Percentiles rank a stretch among this genome's conserved stretches.
These are phyloP conservation scores for Fusarium nygamai DNA, from an alignment of 2,329 filamentous ascomycete species.

Conservation along the genomic window DNA sequence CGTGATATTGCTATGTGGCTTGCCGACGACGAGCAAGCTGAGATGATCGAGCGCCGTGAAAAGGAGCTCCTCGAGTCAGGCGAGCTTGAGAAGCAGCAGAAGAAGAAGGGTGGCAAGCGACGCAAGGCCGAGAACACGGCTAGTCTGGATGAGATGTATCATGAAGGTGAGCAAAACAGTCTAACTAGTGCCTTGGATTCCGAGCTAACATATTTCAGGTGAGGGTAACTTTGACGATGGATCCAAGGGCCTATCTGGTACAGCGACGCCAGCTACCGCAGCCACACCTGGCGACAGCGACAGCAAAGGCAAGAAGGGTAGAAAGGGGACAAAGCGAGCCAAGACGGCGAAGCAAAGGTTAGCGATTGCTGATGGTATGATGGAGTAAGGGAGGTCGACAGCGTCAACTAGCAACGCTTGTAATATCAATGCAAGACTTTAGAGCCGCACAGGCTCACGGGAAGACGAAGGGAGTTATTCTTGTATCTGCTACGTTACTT, in stretches of 20 bases:
- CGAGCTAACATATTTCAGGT: conserved; percentile 63
- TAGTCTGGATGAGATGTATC: conserved; percentile 97
- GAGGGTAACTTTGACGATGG: conserved; percentile 96
- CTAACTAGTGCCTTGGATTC: neutral
- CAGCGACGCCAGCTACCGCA: conserved; percentile 83
- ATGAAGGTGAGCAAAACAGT: conserved; percentile 81
- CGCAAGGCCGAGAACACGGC: conserved; percentile 64
- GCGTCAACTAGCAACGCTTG: conserved; percentile 20
- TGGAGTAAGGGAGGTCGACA: conserved; percentile 41
- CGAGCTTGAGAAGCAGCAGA: conserved; percentile 70
- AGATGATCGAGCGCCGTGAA: conserved; percentile 91
- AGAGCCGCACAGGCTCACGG: conserved; percentile 21
- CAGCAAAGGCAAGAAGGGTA: conserved; percentile 63
- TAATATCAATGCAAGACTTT: conserved; percentile 37
- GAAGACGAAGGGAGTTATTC: conserved; percentile 31
- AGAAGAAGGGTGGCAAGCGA: conserved; percentile 69
- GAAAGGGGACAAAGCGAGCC: conserved; percentile 64
- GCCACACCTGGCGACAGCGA: conserved; percentile 79
- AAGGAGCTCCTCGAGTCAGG: conserved; percentile 84
- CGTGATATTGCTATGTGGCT: conserved; percentile 99
- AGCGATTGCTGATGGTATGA: conserved; percentile 71
- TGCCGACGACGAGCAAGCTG: conserved; percentile 95
- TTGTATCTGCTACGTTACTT: conserved; percentile 20
- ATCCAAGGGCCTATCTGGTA: conserved; percentile 66
- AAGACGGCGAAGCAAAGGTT: conserved; percentile 76